Evolutionary conservation across 2,329 filamentous ascomycete genomes (phyloP), one percentile per base, ranked within the genome.

Genomic region (Orbilia ellipsospora): DNA sequence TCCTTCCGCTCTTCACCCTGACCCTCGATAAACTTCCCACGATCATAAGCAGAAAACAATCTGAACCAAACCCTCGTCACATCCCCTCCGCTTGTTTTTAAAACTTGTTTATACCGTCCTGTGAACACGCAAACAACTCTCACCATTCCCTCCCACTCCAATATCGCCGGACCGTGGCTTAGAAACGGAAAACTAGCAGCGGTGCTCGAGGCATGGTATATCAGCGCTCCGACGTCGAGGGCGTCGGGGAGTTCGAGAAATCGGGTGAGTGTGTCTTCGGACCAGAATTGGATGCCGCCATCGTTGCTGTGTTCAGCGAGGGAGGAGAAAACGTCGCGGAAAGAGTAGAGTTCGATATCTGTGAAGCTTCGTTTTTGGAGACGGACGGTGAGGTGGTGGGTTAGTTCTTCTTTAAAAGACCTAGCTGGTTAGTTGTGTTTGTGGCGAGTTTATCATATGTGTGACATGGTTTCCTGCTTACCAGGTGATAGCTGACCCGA

Each of bases 181-280:
- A 91, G 84, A 77, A 92, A 92, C 0, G 91, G 91, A 73, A 93
- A 93, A 0, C 90, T 89, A 36, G 89, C 91, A 0, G 92, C 84
- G 78, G 90, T 91, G 3, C 89, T 90, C 1, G 90, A 81, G 85
- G 92, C 90, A 79, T 91, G 89, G 80, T 91, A 92, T 54, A 93
- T 80, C 51, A 93, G 86, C 1, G 89, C 86, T 2, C 90, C 90
- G 6, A 87, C 90, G 60, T 85, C 86, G 26, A 93, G 83, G 26
- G 89, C 86, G 80, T 92, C 90, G 2, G 91, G 91, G 18, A 93
- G 86, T 82, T 91, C 90, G 52, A 93, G 87, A 81, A 91, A 93
- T 40, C 89, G 87, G 73, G 88, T 87, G 78, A 93, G 83, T 10
- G 90, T 92, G 61, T 90, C 87, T 80, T 90, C 90, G 79, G 88